Base-by-base conservation (phyloP, 441 rosid genomes). In the Rhodomyrtus psidioides region DNA sequence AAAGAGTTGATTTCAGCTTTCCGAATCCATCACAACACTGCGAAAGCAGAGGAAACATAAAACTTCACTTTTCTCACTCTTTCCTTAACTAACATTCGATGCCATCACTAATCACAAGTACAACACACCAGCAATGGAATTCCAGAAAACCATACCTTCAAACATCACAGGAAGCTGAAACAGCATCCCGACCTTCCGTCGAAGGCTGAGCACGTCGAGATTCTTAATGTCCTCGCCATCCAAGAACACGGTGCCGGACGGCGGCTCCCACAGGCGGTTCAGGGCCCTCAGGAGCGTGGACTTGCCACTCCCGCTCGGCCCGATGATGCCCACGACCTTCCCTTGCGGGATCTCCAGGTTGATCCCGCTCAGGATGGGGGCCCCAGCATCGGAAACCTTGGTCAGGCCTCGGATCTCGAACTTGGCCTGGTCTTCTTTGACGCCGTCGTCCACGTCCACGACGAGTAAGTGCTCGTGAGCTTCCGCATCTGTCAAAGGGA, bases 181-280 rank as follows among this genome's bases (percentile, higher is more conserved):
- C 75, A 97, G 96, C 99, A 97, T 94, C 49, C 99, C 99, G n/a
- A 97, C 98, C 87, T 93, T 92, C 79, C 97, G 94, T 85, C 99
- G 96, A 30, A 94, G 98, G 74, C 87, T 53, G n/a, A 97, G 91
- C 59, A 95, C 98, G 58, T 95, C 98, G 44, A 94, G 90, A 19
- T 83, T 91, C 14, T 86, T 65, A 8, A 97, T 94, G 82, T 95
- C 99, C 24, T 81, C 86, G 13, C 96, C 98, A 59, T 96, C 96
- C 42, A 95, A 89, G 87, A 93, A 94, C 30, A 96, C 94, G 19
- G 96, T 91, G 3, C 88, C 90, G 7, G 90, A 81, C 51, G 95
- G 94, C 7, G 98, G 98, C 88, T 96, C 99, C 99, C 99, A 96
- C 27, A 96, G 91, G 8, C 98, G 94, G 86, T 96, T 96, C 2